Evolutionary conservation across 2,329 filamentous ascomycete species (phyloP), one percentile per base, ranked within the genome.

Genomic region (Beauveria varroae): DNA sequence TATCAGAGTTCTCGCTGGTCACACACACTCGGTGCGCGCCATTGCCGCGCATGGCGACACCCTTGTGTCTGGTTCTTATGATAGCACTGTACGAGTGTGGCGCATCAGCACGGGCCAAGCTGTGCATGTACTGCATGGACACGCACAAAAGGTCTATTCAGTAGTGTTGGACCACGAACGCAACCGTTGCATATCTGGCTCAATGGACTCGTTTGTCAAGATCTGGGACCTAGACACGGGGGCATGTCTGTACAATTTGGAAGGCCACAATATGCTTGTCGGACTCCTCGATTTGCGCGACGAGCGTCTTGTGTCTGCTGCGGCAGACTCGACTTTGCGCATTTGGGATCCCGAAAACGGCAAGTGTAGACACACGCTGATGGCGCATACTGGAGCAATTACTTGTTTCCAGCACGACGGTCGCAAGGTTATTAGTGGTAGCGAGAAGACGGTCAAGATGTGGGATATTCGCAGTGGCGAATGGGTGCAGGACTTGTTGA

Each of bases 371-470:
- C 92, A 89, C 70, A 93, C 89, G 12, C 80, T 99, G 62, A 93
- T 89, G 67, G 95, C 95, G 0, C 95, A 99, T 70, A 98, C 93
- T 0, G 95, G 93, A 41, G 95, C 95, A 24, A 99, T 99, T 65
- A 99, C 95, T 5, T 99, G 95, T 74, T 99, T 99, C 75, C 95
- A 99, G 74, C 95, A 99, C 68, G 95, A 99, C 71, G 91, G 89
- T 0, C 89, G 93, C 66, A 99, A 99, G 72, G 93, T 99, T 40
- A 96, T 99, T 62, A 96, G 91, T 46, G 95, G 95, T 60, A 96
- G 91, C 63, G 95, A 99, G 73, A 87, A 93, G 69, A 97, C 91
- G 3, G 80, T 99, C 65, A 99, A 99, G 79, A 96, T 99, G 91
- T 99, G 95, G 95, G 91, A 99, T 70, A 89, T 97, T 55, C 86